A percentile compares a stretch with the other conserved stretches of the same genome.
These are phyloP conservation scores for Piper longum DNA, from an alignment of 164 flowering plant species.

Conservation along the genomic window DNA sequence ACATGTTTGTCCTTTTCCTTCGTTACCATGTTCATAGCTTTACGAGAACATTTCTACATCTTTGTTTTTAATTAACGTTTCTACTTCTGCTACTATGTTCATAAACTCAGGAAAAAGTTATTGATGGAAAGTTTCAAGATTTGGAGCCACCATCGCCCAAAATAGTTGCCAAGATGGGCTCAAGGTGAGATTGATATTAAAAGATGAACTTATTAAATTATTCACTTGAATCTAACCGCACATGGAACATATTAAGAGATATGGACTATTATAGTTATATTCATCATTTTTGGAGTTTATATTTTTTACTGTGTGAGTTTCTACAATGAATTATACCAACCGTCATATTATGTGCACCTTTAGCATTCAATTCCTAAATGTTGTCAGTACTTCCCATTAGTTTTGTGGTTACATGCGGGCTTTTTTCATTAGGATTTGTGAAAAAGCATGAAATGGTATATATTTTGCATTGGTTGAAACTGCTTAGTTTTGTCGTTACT, in stretches of 20 bases:
- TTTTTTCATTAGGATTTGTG: neutral
- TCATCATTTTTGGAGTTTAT: neutral
- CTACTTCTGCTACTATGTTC: neutral
- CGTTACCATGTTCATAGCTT: neutral
- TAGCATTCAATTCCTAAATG: neutral
- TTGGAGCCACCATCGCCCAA: constrained; percentile 70
- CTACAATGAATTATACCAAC: neutral
- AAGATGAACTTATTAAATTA: too few relatives aligned
- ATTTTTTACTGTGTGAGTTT: neutral
- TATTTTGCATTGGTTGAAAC: too few relatives aligned
- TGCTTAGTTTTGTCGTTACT: too few relatives aligned
- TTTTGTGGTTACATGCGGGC: neutral
- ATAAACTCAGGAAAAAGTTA: constrained; percentile 55
- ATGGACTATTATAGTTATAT: neutral
- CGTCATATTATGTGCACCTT: neutral
- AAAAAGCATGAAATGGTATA: neutral
- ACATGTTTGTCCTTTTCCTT: too few relatives aligned
- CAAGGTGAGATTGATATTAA: constrained; percentile 30
- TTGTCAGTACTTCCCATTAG: neutral
- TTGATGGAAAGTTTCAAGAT: constrained; percentile 48
- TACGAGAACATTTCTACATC: neutral
- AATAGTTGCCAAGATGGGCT: constrained; percentile 44
- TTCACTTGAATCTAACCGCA: too few relatives aligned
- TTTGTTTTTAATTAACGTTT: neutral
- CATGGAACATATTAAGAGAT: too few relatives aligned